Evolutionary conservation across 768 basidiomycete species (phyloP), one percentile per base, ranked within the genome.

Genomic region (Lepiota brunneoincarnata): DNA sequence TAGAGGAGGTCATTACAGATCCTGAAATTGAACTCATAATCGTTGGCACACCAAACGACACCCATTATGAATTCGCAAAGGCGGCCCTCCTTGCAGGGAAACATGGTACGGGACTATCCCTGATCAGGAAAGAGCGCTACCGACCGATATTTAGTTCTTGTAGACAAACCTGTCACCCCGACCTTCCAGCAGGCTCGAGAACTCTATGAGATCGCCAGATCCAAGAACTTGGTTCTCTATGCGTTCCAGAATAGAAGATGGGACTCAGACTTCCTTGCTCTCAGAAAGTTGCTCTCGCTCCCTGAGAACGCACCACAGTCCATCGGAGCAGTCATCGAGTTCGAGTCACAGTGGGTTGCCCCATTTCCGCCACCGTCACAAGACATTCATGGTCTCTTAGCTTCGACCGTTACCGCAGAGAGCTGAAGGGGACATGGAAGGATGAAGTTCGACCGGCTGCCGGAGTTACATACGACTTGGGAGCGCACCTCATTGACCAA

Each of bases 401-500:
- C 64, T 88, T 82, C 64, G 90, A 91, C 65, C 84, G 91, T 38
- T 91, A 82, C 72, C 81, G 87, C 31, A 75, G 76, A 21, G 74
- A 69, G 1, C 65, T 85, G 28, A 87, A 86, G 60, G 81, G 84
- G 11, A 81, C 83, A 0, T 96, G 92, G 93, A 93, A 93, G 67
- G 91, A 93, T 55, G 67, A 78, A 26, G 73, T 81, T 1, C 72
- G 75, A 0, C 82, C 84, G 18, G 83, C 79, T 17, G 78, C 78
- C 42, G 89, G 90, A 3, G 74, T 80, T 23, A 81, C 84, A 2
- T 94, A 84, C 66, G 91, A 94, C 66, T 76, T 94, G 18, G 91
- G 89, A 4, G 71, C 87, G 6, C 91, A 94, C 66, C 75, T 92
- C 23, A 81, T 93, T 58, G 90, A 93, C 70, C 90, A 93, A 67